Base-by-base conservation (phyloP, 495 filamentous ascomycete species). In the Hyaloscypha finlandica region DNA sequence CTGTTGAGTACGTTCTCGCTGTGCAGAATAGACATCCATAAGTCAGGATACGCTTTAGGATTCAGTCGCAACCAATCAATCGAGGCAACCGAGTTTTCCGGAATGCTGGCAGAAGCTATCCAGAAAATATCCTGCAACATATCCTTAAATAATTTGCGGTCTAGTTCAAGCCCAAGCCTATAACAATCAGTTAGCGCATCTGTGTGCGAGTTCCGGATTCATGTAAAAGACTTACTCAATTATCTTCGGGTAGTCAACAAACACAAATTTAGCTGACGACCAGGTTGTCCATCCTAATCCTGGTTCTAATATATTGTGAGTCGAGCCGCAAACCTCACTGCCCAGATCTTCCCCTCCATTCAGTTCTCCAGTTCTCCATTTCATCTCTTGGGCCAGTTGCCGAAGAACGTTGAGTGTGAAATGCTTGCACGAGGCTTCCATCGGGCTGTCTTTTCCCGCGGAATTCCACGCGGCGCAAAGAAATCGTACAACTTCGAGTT, bases 91-190 rank as follows among this genome's bases (percentile, higher is more conserved):
- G 4, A 12, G 32, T 20, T 53, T 11, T 54, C 33, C 5, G 32
- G 37, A 32, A 48, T 12, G n/a, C 42, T 48, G 8, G 60, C 66
- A 51, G 72, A 74, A 14, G 66, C 54, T 58, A 74, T 29, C 69
- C 67, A 70, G 60, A 74, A 71, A 25, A 74, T 45, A 19, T 62
- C 63, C 14, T 67, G 59, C 25, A 74, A 20, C 45, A 69, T 37
- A 0, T 66, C 37, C 12, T 22, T 53, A 20, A 67, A 64, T n/a
- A 39, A 6, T 14, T 64, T 29, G 4, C 32, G 33, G 32, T 51
- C 55, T 35, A 67, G 20, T 35, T 61, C 64, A 22, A 67, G 25
- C 0, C 57, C 63, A 3, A 72, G 42, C 30, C 66, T 69, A 39
- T 48, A 45, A 1, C 25, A 58, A 48, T 68, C 39, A 68, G 55